A percentile compares a stretch with the other conserved stretches of the same genome.
Conservation (phyloP, 2,329 filamentous ascomycete genomes). For the Diplodia intermedia region DNA sequence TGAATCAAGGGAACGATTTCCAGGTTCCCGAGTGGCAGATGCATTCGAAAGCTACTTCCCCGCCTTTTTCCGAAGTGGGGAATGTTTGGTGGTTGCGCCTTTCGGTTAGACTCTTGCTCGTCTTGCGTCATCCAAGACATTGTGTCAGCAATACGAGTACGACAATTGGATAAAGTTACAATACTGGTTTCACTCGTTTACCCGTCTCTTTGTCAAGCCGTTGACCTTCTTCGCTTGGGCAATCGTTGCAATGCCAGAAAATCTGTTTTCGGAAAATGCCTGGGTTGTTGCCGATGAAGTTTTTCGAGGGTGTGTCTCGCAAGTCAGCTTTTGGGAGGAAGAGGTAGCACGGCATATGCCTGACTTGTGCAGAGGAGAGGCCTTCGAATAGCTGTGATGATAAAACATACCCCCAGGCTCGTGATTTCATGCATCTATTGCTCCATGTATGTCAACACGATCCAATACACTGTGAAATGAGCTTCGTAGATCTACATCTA, state of each 20-base stretch:
- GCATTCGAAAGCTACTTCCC: background rate
- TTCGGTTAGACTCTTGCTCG: background rate
- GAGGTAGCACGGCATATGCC: too few species aligned
- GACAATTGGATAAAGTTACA: background rate
- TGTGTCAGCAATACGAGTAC: background rate
- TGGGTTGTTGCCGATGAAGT: too few species aligned
- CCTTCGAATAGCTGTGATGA: background rate
- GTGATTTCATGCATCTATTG: background rate
- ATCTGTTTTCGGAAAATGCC: too few species aligned
- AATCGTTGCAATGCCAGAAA: too few species aligned
- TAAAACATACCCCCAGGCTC: background rate
- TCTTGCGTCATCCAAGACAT: slow-evolving; percentile 11
- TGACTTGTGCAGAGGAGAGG: too few species aligned
- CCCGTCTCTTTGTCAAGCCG: too few species aligned
- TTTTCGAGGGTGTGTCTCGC: too few species aligned
- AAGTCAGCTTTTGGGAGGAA: too few species aligned
- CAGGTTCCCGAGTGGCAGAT: background rate
- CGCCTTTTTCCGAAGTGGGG: slow-evolving; percentile 6
- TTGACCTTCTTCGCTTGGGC: too few species aligned
- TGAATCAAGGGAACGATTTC: background rate
- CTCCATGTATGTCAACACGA: background rate
- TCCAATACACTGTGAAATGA: background rate
- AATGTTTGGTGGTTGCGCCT: background rate
- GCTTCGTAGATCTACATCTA: background rate
- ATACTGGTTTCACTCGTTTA: background rate